Base-by-base conservation (phyloP, 257 asterid genomes). In the Salvia splendens region DNA sequence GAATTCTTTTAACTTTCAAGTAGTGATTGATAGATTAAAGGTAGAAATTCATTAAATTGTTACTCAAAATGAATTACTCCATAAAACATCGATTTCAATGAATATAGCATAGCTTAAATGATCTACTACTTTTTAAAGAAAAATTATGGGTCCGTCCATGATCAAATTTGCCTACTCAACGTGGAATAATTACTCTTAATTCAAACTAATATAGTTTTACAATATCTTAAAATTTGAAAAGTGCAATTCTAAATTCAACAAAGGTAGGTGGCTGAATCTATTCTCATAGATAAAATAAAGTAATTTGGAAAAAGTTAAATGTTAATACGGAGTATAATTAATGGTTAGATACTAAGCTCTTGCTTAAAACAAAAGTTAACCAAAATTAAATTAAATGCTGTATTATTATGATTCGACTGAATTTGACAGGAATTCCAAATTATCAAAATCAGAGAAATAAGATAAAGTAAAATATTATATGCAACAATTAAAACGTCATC, bases 261-360 rank as follows among this genome's bases (percentile, higher is more conserved):
- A 71, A 35, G 74, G 68, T 45, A 35, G 74, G 68, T 45, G 75
- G 72, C 76, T 41, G 8, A 70, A 59, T 50, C 16, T 30, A 57
- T 70, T 46, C 45, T 17, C 30, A 8, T 36, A 15, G 56, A 7
- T 28, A 30, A 17, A 24, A 42, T 33, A 9, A 17, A 24, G 9
- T 24, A 14, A 49, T 20, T 12, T 5, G 5, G 17, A 64, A 47
- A 32, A 49, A 3, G 5, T 1, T 32, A 15, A 32, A 1, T 8
- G 57, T 52, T 52, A 52, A 52, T 38, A 38, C 38, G 38, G 38
- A 33, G 36, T 3, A 33, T 3, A 4, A 7, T 8, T 20, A 51
- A 20, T 20, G 35, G n/a, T 52, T 17, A 20, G 58, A 52, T 52
- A 15, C 6, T 24, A 24, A 12, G 32, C 15, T 36, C 8, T n/a